Percentiles rank a stretch among this genome's conserved stretches.
phyloP scores from a whole-genome alignment of 495 filamentous ascomycete species.

The Hypoxylon trugodes region DNA sequence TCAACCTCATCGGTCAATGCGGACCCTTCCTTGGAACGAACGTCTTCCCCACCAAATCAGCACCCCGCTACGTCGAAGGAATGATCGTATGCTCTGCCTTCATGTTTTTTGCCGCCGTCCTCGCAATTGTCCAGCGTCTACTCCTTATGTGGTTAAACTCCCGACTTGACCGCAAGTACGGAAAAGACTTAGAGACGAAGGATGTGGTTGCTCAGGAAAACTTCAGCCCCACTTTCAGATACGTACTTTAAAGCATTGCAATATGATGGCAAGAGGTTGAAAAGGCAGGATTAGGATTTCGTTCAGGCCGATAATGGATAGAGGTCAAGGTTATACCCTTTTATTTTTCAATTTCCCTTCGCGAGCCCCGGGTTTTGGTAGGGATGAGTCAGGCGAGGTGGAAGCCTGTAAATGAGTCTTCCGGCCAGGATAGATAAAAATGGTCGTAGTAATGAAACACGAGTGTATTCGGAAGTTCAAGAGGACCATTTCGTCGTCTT shows the following conservation, averaged over 20 bases:
- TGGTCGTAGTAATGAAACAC: too few relatives aligned
- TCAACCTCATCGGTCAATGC: constrained; percentile 72
- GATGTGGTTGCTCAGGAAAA: constrained; percentile 44
- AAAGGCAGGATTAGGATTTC: too few relatives aligned
- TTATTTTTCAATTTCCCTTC: not conserved
- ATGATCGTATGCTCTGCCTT: constrained; percentile 72
- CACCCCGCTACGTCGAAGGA: constrained; percentile 66
- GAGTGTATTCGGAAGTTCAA: too few relatives aligned
- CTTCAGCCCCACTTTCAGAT: constrained; percentile 49
- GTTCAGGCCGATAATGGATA: not conserved
- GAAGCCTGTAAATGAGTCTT: too few relatives aligned
- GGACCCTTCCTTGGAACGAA: constrained; percentile 74
- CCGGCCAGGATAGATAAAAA: too few relatives aligned
- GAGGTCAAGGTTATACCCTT: not conserved
- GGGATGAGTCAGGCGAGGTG: not conserved
- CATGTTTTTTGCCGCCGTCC: constrained; percentile 67
- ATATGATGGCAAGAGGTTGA: too few relatives aligned
- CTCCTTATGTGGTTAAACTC: constrained; percentile 68
- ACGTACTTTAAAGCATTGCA: constrained; percentile 38
- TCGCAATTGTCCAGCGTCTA: constrained; percentile 62
- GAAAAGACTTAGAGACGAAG: not conserved
- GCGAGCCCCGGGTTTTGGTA: not conserved
- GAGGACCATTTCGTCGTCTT: too few relatives aligned
- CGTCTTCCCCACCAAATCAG: constrained; percentile 64
- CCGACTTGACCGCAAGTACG: constrained; percentile 44